Evolutionary conservation across 768 basidiomycete genomes (phyloP), one percentile per base, ranked within the genome.

Genomic region (Candolleomyces eurysporus): DNA sequence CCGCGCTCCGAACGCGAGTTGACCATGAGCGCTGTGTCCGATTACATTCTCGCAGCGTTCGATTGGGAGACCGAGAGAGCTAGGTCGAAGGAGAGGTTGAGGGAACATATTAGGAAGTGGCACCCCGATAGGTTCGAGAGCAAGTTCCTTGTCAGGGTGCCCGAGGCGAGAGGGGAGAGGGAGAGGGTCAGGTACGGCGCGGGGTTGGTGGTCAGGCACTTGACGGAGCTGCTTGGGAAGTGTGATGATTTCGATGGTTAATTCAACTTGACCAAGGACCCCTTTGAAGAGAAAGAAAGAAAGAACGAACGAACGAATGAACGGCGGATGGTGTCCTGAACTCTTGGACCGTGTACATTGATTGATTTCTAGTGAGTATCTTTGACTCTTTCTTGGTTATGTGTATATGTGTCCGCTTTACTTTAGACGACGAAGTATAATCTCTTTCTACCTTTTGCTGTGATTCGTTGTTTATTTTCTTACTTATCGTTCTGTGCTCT

Each of bases 41-140:
- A 64, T 51, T 71, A 71, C 48, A 59, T 71, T 48, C 61, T 64
- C 39, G 64, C 65, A 11, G 66, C 66, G 30, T 62, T 69, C 43
- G 62, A 51, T 32, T 48, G 62, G 31, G 60, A 59, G 56, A 59
- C 49, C n/a, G 68, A 67, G 39, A 62, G 61, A 14, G 58, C 60
- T 2, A 46, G 60, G n/a, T 59, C 60, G 26, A 67, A 65, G 61
- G 66, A 69, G 48, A 55, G 65, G 10, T 46, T 67, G 30, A 71
- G 64, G 62, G 67, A 67, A 22, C 63, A 66, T 13, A 63, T 67
- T n/a, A 50, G 67, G 13, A 65, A 63, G 16, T 71, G 70, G 68
- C 62, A 69, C 36, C 67, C 70, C 1, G 67, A 68, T 36, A 56
- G 70, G 39, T 69, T 71, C 48, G 68, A 71, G 51, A 59, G 55